Base-by-base conservation (phyloP, 2,329 filamentous ascomycete species). In the Verticillium zaregamsianum region DNA sequence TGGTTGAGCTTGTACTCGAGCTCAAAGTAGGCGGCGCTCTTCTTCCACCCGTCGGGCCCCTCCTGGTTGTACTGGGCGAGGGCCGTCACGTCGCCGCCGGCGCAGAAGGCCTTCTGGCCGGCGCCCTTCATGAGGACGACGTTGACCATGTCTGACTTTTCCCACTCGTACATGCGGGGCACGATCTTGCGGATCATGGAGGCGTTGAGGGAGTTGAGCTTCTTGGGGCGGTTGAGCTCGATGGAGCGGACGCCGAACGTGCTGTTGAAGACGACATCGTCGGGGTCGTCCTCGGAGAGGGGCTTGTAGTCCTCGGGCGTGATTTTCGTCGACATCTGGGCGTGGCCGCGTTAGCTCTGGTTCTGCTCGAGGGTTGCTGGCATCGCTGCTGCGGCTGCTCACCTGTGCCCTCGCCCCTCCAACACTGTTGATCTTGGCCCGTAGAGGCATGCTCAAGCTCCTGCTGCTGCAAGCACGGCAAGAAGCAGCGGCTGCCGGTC, bases 1-100 rank as follows among this genome's bases (percentile, higher is more conserved):
- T 99, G 95, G 74, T 99, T 91, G 65, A 99, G 88, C 79, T 92
- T 90, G 83, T 98, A 99, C 88, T 99, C 96, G 62, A 95, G 88
- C 14, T 81, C 92, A 74, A 99, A 99, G 82, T 96, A 99, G 59
- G 93, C 88, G 57, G 85, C 80, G 32, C 93, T 96, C 69, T 83
- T 82, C 71, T 88, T 80, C 78, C 92, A 89, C 35, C 93, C 93
- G 67, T 89, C 82, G 3, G 77, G 70, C 1, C 90, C 88, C 63
- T 86, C 70, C 72, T 84, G 77, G 75, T 96, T 97, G 75, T 87
- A 85, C 65, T 85, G 67, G 40, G 93, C 94, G 65, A 99, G 86
- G 54, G 84, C 87, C 20, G 86, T 85, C 49, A 99, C 93, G 75
- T 99, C 95, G 63, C 95, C 95, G 68, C 95, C 95, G 2, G 95